These are phyloP conservation scores for Pleurotus pulmonarius DNA, from an alignment of 768 basidiomycete species.

Conservation along the genomic window DNA sequence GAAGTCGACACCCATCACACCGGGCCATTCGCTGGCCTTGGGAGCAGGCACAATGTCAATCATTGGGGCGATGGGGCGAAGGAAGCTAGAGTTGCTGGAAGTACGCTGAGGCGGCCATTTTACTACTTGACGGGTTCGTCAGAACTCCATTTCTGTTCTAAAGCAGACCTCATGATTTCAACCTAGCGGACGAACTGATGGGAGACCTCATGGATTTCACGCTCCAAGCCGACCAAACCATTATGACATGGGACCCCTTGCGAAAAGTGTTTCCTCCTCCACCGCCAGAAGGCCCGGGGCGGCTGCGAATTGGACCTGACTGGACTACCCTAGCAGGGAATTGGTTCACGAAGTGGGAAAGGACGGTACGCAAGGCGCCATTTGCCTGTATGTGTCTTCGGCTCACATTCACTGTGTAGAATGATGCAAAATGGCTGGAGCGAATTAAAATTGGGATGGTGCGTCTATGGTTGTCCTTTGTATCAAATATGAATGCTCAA, in stretches of 20 bases:
- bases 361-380: slow-evolving; percentile 22
- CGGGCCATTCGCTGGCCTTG: slow-evolving; percentile 32
- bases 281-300: slow-evolving; percentile 29
- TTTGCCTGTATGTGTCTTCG: neutral
- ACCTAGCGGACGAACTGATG: slow-evolving; percentile 31
- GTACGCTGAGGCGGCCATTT: slow-evolving; percentile 30
- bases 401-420: slow-evolving; percentile 15
- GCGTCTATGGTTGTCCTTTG: neutral
- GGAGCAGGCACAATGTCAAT: slow-evolving; percentile 32
- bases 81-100: slow-evolving; percentile 31
- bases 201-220: slow-evolving; percentile 36
- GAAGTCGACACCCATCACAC: slow-evolving; percentile 35
- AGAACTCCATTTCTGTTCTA: neutral
- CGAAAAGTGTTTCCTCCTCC: slow-evolving; percentile 33
- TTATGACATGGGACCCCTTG: slow-evolving; percentile 36
- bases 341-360: slow-evolving; percentile 38
- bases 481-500: neutral
- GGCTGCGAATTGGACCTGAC: slow-evolving; percentile 33
- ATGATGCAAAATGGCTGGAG: slow-evolving; percentile 31
- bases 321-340: slow-evolving; percentile 35
- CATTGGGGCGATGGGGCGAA: slow-evolving; percentile 40
- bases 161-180: no score
- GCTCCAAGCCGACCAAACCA: slow-evolving; percentile 30
- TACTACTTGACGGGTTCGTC: slow-evolving; percentile 31
- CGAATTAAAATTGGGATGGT: slow-evolving; percentile 34